Evolutionary conservation across 495 filamentous ascomycete genomes (phyloP), one percentile per base, ranked within the genome.

Genomic region (Tuber calosporum): DNA sequence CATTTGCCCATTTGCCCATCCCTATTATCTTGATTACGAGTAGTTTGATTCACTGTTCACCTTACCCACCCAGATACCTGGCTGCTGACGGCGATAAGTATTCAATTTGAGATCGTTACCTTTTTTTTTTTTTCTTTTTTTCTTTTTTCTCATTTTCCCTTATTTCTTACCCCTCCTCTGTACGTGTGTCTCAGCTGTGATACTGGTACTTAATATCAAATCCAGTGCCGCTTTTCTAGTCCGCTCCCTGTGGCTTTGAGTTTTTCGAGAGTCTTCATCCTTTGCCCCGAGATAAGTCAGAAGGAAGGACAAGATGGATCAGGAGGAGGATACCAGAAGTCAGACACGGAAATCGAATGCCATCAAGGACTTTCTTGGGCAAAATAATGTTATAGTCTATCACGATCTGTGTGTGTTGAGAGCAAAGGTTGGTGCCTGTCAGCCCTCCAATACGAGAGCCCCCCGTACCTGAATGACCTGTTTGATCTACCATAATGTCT

Each of bases 331-430:
- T 19, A 34, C 30, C 53, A 62, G 53, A 30, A 62, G 53, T 19
- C 53, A 62, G 13, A 62, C 53, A 26, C 26, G 53, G 26, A 62
- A 62, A 62, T 62, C 53, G 13, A 62, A 62, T 34, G 53, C 53
- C 34, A 34, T 62, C 7, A 62, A 62, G 53, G 53, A 62, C 26
- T 62, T 62, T 62, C 53, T 62, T 62, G 53, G 11, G 11, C 53
- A 34, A 34, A 62, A 62, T 8, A 62, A 62, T 62, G 53, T 62
- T 15, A 62, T 11, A 34, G 26, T 62, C 53, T 62, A 34, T 13
- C 53, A 62, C 34, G 53, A 62, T 17, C 26, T 62, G 53, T 62
- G 53, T 62, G 53, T 17, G 53, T 62, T 62, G 53, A 62, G 53
- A 62, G 53, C 53, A 62, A 62, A 62, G 26, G 53, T 62, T 19